These are phyloP conservation scores for Globisporangium heterothallicum DNA, from an alignment of 352 stramenopile genomes.

Conservation along the genomic window DNA sequence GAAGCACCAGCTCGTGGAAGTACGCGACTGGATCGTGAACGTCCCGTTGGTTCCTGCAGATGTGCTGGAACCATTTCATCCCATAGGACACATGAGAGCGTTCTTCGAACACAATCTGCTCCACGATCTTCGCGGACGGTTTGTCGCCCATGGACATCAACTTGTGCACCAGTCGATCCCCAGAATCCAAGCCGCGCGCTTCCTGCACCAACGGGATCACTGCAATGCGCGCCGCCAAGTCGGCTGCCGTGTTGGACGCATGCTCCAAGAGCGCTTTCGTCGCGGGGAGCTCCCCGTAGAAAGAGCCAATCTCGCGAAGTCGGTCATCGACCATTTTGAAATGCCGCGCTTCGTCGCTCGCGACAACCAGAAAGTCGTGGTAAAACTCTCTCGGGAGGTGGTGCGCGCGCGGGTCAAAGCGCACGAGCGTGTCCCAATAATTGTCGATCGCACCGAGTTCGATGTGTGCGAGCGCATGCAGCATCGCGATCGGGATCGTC, in stretches of 20 bases:
- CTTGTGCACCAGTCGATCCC: slow-evolving; percentile 64
- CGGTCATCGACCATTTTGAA: slow-evolving; percentile 72
- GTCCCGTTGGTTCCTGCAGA: slow-evolving; percentile 34
- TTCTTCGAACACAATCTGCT: slow-evolving; percentile 79
- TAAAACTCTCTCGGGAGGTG: slow-evolving; percentile 58
- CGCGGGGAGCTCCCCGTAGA: slow-evolving; percentile 63
- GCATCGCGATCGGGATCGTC: slow-evolving; percentile 66
- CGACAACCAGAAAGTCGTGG: slow-evolving; percentile 65
- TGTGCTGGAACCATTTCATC: slow-evolving; percentile 75
- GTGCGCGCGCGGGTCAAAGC: slow-evolving; percentile 55
- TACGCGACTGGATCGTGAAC: slow-evolving; percentile 50
- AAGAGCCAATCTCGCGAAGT: slow-evolving; percentile 50
- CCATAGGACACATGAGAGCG: slow-evolving; percentile 66
- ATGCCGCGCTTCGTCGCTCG: slow-evolving; percentile 72
- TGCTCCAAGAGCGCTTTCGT: slow-evolving; percentile 67
- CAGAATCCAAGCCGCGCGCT: slow-evolving; percentile 70
- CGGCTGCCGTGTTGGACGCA: slow-evolving; percentile 57
- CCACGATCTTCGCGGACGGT: slow-evolving; percentile 54
- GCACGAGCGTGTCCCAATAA: slow-evolving; percentile 84
- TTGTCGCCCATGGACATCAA: slow-evolving; percentile 67
- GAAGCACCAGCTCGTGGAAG: slow-evolving; percentile 76
- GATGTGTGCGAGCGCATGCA: slow-evolving; percentile 82
- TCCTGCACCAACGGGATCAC: slow-evolving; percentile 82
- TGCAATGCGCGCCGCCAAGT: slow-evolving; percentile 64
- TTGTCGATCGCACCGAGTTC: slow-evolving; percentile 85